These are phyloP conservation scores for Cercophora newfieldiana DNA, from an alignment of 495 filamentous ascomycete species.

Conservation along the genomic window DNA sequence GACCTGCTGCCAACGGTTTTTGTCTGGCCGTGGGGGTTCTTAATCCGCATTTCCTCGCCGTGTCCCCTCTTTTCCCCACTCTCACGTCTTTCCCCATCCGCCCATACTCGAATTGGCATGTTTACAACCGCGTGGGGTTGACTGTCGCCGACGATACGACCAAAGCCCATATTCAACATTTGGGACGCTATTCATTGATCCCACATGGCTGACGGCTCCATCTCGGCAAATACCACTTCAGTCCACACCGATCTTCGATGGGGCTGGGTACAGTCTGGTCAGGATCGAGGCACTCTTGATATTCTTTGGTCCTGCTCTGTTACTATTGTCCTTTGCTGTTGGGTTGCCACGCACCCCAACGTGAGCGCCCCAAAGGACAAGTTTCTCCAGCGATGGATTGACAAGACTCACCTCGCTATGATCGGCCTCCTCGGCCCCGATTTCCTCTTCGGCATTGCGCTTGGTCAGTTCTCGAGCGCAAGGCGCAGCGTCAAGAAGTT, in stretches of 20 bases:
- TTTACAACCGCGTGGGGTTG: too few species aligned
- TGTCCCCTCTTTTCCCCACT: too few species aligned
- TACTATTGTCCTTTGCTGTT: constrained; percentile 22
- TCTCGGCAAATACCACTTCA: background rate
- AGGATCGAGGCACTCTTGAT: constrained; percentile 18
- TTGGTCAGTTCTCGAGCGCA: constrained; percentile 19
- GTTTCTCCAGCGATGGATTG: constrained; percentile 2
- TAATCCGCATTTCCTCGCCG: too few species aligned
- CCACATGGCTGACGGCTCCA: background rate
- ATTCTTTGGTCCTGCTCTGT: constrained; percentile 23
- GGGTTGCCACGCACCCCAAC: constrained; percentile 20
- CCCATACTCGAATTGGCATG: too few species aligned
- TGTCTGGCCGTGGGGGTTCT: too few species aligned
- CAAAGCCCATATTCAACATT: background rate
- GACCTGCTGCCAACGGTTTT: too few species aligned
- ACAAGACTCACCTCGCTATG: background rate
- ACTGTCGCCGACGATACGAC: background rate
- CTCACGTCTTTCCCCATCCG: too few species aligned
- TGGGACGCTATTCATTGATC: too few species aligned
- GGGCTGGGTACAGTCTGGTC: constrained; percentile 8
- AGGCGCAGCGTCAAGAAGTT: constrained; percentile 8
- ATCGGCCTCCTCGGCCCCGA: constrained; percentile 13
- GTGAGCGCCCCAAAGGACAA: constrained; percentile 9
- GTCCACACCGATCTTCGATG: background rate
- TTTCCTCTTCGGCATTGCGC: constrained; percentile 17